These are phyloP conservation scores for Ceratocystis colombiana DNA, from an alignment of 2,329 filamentous ascomycete genomes.

Conservation along the genomic window DNA sequence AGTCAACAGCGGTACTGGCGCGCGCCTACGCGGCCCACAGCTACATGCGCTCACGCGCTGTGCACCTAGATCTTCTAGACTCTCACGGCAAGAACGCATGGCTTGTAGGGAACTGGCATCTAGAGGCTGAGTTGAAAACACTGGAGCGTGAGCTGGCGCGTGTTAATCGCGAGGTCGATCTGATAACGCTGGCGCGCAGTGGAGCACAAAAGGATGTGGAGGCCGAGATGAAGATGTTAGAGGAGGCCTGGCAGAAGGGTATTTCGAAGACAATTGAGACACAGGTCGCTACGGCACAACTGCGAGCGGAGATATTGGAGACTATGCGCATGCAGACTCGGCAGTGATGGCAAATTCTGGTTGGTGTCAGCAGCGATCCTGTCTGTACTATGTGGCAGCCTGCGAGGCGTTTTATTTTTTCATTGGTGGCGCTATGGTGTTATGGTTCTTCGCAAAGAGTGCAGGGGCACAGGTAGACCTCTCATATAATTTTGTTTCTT, in stretches of 20 bases:
- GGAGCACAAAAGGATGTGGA: constrained; percentile 58
- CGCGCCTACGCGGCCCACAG: constrained; percentile 41
- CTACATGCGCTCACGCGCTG: constrained; percentile 44
- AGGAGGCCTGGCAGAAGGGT: constrained; percentile 68
- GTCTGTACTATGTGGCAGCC: neutral
- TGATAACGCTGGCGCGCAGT: constrained; percentile 60
- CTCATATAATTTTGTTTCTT: neutral
- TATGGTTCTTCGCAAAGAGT: neutral
- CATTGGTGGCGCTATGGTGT: neutral
- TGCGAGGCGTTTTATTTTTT: neutral
- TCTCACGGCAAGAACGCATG: constrained; percentile 80
- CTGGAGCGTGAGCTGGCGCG: constrained; percentile 67
- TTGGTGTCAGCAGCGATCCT: neutral
- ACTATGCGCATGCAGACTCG: constrained; percentile 38
- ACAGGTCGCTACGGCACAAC: constrained; percentile 67
- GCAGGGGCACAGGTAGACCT: neutral
- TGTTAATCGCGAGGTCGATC: constrained; percentile 58
- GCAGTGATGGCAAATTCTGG: neutral
- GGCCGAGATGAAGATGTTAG: constrained; percentile 62
- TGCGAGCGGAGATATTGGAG: constrained; percentile 58
- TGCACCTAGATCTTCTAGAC: constrained; percentile 63
- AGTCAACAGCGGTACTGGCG: constrained; percentile 51
- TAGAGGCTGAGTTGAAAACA: constrained; percentile 59
- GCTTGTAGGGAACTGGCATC: constrained; percentile 71
- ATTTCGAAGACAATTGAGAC: constrained; percentile 75